Conservation (phyloP, 2,329 filamentous ascomycete species). For the Fusarium guadeloupense region DNA sequence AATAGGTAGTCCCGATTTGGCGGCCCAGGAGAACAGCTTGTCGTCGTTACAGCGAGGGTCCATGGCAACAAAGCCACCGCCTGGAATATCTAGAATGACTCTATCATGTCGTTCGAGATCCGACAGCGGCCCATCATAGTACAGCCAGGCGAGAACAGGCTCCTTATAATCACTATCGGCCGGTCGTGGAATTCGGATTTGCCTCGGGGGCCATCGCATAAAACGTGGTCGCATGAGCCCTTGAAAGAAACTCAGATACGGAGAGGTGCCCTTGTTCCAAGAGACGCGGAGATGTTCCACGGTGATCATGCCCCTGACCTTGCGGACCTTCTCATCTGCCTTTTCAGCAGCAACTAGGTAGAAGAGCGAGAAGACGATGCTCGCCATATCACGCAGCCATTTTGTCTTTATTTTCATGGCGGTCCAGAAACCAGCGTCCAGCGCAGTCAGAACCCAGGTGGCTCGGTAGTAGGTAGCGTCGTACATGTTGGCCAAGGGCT, state of each 20-base stretch:
- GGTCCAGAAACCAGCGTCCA: conserved; percentile 98
- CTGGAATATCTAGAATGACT: conserved; percentile 88
- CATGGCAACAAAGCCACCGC: conserved; percentile 97
- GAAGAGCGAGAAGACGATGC: conserved; percentile 85
- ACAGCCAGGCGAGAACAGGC: conserved; percentile 87
- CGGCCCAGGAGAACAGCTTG: conserved; percentile 91
- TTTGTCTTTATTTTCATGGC: conserved; percentile 88
- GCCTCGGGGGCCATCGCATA: conserved; percentile 81
- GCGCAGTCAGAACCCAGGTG: conserved; percentile 93
- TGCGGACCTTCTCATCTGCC: conserved; percentile 95
- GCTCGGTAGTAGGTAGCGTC: conserved; percentile 91
- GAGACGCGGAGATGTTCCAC: conserved; percentile 91
- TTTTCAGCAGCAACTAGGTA: conserved; percentile 93
- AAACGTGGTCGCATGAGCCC: conserved; percentile 79
- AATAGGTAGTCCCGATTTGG: conserved; percentile 86
- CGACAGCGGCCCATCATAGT: conserved; percentile 87
- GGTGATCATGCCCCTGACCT: conserved; percentile 85
- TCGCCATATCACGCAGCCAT: conserved; percentile 83
- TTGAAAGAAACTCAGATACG: conserved; percentile 80
- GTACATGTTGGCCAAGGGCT: conserved; percentile 94
- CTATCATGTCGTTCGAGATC: conserved; percentile 80
- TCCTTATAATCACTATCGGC: conserved; percentile 82
- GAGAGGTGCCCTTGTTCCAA: conserved; percentile 94
- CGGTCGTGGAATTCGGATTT: conserved; percentile 85
- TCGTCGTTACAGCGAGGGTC: conserved; percentile 93